A percentile compares a stretch with the other conserved stretches of the same genome.
Conservation (phyloP, 75 land plant species). For the Sequoiadendron giganteum region DNA sequence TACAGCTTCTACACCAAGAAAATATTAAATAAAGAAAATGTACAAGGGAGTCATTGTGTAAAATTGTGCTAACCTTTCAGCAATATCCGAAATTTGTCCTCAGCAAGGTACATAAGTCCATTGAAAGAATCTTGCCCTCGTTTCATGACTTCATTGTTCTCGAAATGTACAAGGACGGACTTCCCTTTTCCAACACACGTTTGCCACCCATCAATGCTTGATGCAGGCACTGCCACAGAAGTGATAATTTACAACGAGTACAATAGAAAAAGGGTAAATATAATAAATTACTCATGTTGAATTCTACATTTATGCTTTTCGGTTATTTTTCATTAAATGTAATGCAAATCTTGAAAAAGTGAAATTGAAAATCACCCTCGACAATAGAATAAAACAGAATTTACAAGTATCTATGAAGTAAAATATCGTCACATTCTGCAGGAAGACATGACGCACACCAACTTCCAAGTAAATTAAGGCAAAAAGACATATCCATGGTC, state of each 20-base stretch:
- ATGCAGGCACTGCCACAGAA: slow-evolving; percentile 20
- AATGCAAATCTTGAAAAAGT: background rate
- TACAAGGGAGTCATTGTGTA: background rate
- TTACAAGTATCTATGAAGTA: background rate
- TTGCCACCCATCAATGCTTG: slow-evolving; percentile 29
- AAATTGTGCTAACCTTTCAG: slow-evolving; percentile 19
- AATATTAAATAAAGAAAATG: background rate
- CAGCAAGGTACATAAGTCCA: slow-evolving; percentile 24
- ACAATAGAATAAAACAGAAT: background rate
- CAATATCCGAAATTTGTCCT: slow-evolving; percentile 33
- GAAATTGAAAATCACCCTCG: background rate
- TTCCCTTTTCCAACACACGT: slow-evolving; percentile 21
- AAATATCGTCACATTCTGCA: background rate
- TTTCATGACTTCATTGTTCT: slow-evolving; percentile 8
- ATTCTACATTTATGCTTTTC: background rate
- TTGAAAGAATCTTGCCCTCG: slow-evolving; percentile 2
- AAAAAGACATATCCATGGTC: background rate
- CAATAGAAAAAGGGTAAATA: background rate
- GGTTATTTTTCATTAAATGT: background rate
- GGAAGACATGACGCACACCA: background rate
- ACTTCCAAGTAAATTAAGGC: background rate
- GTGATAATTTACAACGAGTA: background rate
- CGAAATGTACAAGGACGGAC: slow-evolving; percentile 25
- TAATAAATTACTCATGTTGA: background rate
- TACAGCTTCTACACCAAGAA: background rate